A percentile compares a stretch with the other conserved stretches of the same genome.
Conservation (phyloP, 805 yeast species). For the Starmerella roubikii region DNA sequence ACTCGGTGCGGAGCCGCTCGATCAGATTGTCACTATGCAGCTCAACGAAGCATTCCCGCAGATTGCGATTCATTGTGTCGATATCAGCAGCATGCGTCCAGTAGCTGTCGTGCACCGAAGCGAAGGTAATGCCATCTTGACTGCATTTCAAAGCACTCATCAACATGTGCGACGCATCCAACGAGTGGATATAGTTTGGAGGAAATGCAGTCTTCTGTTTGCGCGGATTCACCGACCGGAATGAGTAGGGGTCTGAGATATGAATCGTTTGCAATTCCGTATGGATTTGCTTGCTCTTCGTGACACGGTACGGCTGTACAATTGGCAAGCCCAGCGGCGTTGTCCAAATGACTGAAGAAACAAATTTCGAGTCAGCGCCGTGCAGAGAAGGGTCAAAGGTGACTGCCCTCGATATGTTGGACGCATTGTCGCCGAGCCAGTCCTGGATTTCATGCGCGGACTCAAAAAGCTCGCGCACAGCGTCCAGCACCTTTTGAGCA, state of each 20-base stretch:
- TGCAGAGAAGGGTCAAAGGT: constrained; percentile 29
- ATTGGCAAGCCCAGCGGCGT: constrained; percentile 91
- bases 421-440: constrained; percentile 86
- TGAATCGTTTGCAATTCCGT: constrained; percentile 82
- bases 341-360: constrained; percentile 94
- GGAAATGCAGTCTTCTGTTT: constrained; percentile 91
- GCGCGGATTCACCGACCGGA: constrained; percentile 70
- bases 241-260: constrained; percentile 75
- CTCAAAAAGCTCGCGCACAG: constrained; percentile 71
- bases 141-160: constrained; percentile 73
- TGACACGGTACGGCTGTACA: constrained; percentile 86
- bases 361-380: constrained; percentile 31
- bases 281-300: constrained; percentile 47
- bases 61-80: constrained; percentile 48
- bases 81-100: constrained; percentile 95
- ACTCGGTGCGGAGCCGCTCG: constrained; percentile 58
- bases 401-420: constrained; percentile 61
- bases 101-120: constrained; percentile 93
- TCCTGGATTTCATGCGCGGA: constrained; percentile 94
- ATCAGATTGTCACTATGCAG: constrained; percentile 66
- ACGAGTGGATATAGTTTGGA: constrained; percentile 86
- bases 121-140: constrained; percentile 53
- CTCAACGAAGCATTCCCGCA: constrained; percentile 68
- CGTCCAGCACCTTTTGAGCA: constrained; percentile 63
- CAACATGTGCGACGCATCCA: constrained; percentile 95